Conservation (phyloP, 2,329 filamentous ascomycete genomes). For the Scedosporium dehoogii region DNA sequence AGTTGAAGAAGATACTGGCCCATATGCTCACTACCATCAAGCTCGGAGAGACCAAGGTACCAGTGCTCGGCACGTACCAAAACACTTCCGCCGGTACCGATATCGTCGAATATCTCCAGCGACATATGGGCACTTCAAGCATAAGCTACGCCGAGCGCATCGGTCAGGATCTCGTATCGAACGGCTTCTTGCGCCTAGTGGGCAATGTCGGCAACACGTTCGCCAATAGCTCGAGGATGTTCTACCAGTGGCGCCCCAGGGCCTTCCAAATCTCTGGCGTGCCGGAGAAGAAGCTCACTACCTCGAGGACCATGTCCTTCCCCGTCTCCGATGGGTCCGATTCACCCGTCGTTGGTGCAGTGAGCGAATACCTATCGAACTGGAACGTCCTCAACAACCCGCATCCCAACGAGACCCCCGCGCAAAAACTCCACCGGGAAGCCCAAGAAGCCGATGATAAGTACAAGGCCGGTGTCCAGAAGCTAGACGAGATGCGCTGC, state of each 20-base stretch:
- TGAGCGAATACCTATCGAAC: slow-evolving; percentile 80
- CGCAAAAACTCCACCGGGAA: slow-evolving; percentile 78
- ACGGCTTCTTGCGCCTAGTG: slow-evolving; percentile 80
- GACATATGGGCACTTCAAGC: slow-evolving; percentile 72
- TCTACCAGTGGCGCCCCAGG: slow-evolving; percentile 93
- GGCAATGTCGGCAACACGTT: slow-evolving; percentile 94
- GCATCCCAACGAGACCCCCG: slow-evolving; percentile 86
- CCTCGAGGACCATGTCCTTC: slow-evolving; percentile 67
- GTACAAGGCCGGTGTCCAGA: slow-evolving; percentile 79
- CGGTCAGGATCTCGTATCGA: slow-evolving; percentile 80
- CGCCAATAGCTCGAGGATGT: slow-evolving; percentile 94
- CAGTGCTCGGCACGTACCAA: slow-evolving; percentile 87
- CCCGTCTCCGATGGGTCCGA: slow-evolving; percentile 46
- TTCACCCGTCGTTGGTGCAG: slow-evolving; percentile 70
- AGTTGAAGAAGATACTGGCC: slow-evolving; percentile 80
- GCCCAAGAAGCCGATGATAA: slow-evolving; percentile 83
- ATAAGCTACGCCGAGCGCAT: slow-evolving; percentile 89
- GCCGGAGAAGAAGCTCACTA: slow-evolving; percentile 71
- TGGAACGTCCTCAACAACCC: slow-evolving; percentile 87
- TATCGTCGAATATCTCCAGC: slow-evolving; percentile 91
- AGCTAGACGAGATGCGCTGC: slow-evolving; percentile 83
- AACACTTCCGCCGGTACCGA: slow-evolving; percentile 88
- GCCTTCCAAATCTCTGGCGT: slow-evolving; percentile 81
- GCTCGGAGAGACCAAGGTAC: slow-evolving; percentile 85
- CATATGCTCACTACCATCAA: slow-evolving; percentile 83